These are phyloP conservation scores for Fusarium sp. DNA, from an alignment of 2,329 filamentous ascomycete species.

Conservation along the genomic window DNA sequence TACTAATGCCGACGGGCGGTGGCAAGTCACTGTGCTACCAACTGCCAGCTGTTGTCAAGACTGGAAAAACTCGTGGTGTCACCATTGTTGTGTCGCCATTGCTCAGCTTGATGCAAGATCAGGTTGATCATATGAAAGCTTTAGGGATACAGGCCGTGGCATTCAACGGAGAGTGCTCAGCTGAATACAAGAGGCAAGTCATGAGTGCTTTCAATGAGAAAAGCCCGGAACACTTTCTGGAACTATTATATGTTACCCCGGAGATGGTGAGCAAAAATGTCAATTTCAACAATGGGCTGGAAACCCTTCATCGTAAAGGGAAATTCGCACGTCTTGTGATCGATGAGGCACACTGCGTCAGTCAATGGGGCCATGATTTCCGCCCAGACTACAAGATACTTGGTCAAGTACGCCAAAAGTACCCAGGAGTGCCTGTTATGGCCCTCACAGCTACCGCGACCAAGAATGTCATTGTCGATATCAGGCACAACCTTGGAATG, in stretches of 20 bases:
- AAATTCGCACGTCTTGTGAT: slow-evolving; percentile 92
- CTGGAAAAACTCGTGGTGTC: slow-evolving; percentile 83
- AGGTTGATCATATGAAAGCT: slow-evolving; percentile 82
- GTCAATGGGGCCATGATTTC: slow-evolving; percentile 99
- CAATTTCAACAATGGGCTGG: slow-evolving; percentile 71
- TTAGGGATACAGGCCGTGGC: slow-evolving; percentile 81
- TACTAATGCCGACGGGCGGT: slow-evolving; percentile 97
- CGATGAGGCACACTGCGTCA: slow-evolving; percentile 98
- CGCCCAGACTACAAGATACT: slow-evolving; percentile 93
- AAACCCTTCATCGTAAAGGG: slow-evolving; percentile 71
- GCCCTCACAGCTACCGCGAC: slow-evolving; percentile 96
- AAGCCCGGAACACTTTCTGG: slow-evolving; percentile 78
- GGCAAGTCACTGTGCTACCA: slow-evolving; percentile 98
- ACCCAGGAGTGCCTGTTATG: slow-evolving; percentile 87
- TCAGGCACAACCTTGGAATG: slow-evolving; percentile 91
- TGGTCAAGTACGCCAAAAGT: slow-evolving; percentile 75
- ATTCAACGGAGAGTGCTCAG: slow-evolving; percentile 79
- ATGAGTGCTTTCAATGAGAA: slow-evolving; percentile 69
- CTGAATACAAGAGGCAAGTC: slow-evolving; percentile 71
- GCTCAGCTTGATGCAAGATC: slow-evolving; percentile 96
- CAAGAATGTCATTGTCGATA: slow-evolving; percentile 88
- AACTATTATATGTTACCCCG: slow-evolving; percentile 93
- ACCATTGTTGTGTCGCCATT: slow-evolving; percentile 96
- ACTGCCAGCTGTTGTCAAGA: slow-evolving; percentile 83
- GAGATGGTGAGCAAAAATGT: slow-evolving; percentile 93